phyloP scores from a whole-genome alignment of 129 eudicot genomes.

The Heracleum sosnowskyi region DNA sequence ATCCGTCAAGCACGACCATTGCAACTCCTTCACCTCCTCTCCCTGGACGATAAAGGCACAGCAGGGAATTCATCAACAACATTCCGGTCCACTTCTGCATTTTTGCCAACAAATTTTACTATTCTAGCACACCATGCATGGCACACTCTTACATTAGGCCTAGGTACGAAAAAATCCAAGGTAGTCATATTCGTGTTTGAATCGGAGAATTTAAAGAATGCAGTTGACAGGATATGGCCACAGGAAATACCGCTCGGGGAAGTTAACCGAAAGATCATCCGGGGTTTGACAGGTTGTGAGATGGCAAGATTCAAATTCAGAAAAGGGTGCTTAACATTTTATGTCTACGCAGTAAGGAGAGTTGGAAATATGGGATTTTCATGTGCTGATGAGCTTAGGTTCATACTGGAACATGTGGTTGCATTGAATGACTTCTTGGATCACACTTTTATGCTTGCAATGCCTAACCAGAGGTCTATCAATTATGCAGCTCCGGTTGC shows the following conservation, averaged over 20 bases:
- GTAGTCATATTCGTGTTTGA: constrained; percentile 72
- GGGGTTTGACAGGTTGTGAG: constrained; percentile 59
- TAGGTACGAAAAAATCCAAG: constrained; percentile 83
- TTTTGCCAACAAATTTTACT: constrained; percentile 86
- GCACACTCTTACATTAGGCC: constrained; percentile 96
- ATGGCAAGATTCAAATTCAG: constrained; percentile 89
- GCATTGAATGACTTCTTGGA: constrained; percentile 88
- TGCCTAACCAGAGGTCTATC: constrained; percentile 81
- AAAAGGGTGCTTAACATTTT: constrained; percentile 92
- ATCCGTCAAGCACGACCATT: constrained; percentile 76
- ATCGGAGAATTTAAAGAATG: constrained; percentile 43
- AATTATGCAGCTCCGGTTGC: constrained; percentile 52
- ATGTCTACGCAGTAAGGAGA: constrained; percentile 71
- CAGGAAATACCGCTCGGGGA: constrained; percentile 75
- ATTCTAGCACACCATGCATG: constrained; percentile 96
- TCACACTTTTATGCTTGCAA: constrained; percentile 94
- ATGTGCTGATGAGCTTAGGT: constrained; percentile 69
- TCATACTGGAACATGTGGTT: constrained; percentile 60
- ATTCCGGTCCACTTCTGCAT: constrained; percentile 69
- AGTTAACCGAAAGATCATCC: constrained; percentile 65
- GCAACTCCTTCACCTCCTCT: constrained; percentile 77
- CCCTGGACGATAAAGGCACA: constrained; percentile 31
- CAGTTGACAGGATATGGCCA: constrained; percentile 71
- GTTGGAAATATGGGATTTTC: constrained; percentile 51
- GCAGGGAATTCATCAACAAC: constrained; percentile 1